phyloP scores from a whole-genome alignment of 2,329 filamentous ascomycete species.

The Fusarium gaditjirri region DNA sequence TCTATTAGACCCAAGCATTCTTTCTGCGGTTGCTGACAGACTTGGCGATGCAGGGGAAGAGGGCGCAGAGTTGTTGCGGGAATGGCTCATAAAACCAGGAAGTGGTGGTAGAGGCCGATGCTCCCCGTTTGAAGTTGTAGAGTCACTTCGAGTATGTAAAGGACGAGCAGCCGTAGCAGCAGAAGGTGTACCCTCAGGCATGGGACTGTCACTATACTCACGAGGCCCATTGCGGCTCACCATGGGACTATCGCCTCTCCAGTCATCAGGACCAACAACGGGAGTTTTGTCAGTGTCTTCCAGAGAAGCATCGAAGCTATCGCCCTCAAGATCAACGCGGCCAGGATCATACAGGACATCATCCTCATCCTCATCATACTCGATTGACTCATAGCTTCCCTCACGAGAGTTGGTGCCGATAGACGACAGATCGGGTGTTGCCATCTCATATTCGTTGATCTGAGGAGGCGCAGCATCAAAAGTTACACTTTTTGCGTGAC shows the following conservation, averaged over 20 bases:
- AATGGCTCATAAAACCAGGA: conserved; percentile 65
- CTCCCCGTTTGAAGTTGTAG: conserved; percentile 80
- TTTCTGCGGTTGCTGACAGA: conserved; percentile 77
- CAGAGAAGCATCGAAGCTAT: conserved; percentile 94
- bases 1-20: conserved; percentile 72
- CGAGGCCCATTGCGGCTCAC: conserved; percentile 43
- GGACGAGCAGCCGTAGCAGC: conserved; percentile 61
- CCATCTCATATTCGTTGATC: conserved; percentile 98
- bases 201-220: conserved; percentile 74
- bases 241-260: conserved; percentile 77
- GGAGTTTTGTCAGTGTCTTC: conserved; percentile 98
- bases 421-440: conserved; percentile 94
- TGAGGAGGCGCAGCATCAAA: conserved; percentile 94
- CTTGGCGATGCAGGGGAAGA: conserved; percentile 68
- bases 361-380: conserved; percentile 77
- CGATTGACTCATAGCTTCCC: conserved; percentile 89
- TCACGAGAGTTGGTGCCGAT: conserved; percentile 90
- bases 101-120: conserved; percentile 88
- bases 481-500: conserved; percentile 95
- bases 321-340: conserved; percentile 64
- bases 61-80: conserved; percentile 54
- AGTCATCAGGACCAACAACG: conserved; percentile 96
- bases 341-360: conserved; percentile 67
- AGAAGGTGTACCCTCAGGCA: conserved; percentile 63
- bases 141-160: conserved; percentile 73